Evolutionary conservation across 2,329 filamentous ascomycete species (phyloP).

Genomic region (Ophioceras dolichostomum): DNA sequence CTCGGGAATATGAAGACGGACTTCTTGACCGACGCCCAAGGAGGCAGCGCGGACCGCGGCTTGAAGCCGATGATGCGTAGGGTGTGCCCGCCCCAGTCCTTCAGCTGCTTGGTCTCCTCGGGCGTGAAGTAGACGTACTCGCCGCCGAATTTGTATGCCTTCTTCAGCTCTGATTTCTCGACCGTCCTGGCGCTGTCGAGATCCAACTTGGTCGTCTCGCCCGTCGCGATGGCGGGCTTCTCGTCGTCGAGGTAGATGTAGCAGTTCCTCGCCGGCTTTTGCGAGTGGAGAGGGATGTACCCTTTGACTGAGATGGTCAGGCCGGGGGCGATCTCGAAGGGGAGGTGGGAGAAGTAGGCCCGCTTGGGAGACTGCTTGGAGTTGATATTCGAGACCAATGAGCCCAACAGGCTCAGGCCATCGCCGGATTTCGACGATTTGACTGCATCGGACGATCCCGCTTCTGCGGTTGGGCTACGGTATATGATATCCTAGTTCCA

Average conservation of each 20-base stretch:
- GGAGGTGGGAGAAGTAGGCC: constrained; percentile 74
- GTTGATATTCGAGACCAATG: constrained; percentile 88
- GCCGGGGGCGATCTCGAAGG: constrained; percentile 75
- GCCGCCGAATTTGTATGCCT: constrained; percentile 92
- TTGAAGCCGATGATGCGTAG: constrained; percentile 95
- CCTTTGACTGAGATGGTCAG: constrained; percentile 86
- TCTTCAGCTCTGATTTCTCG: constrained; percentile 71
- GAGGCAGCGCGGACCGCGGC: constrained; percentile 56
- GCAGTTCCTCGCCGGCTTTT: constrained; percentile 68
- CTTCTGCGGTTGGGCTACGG: constrained; percentile 59
- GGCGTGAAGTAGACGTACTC: constrained; percentile 77
- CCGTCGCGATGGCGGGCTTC: constrained; percentile 64
- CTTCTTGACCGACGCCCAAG: constrained; percentile 78
- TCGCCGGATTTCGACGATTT: constrained; percentile 47
- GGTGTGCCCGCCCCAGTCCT: constrained; percentile 68
- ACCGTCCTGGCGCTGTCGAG: constrained; percentile 68
- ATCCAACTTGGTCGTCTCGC: constrained; percentile 62
- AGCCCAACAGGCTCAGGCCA: constrained; percentile 49
- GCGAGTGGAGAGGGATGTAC: constrained; percentile 77
- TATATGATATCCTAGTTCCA: constrained; percentile 72
- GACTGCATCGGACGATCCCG: constrained; percentile 43
- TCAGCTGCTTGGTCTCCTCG: constrained; percentile 69
- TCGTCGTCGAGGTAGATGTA: constrained; percentile 88
- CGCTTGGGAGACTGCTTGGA: constrained; percentile 81
- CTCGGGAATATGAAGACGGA: constrained; percentile 90